phyloP scores from a whole-genome alignment of 1,139 yeast genomes.

The Hyphopichia burtonii region DNA sequence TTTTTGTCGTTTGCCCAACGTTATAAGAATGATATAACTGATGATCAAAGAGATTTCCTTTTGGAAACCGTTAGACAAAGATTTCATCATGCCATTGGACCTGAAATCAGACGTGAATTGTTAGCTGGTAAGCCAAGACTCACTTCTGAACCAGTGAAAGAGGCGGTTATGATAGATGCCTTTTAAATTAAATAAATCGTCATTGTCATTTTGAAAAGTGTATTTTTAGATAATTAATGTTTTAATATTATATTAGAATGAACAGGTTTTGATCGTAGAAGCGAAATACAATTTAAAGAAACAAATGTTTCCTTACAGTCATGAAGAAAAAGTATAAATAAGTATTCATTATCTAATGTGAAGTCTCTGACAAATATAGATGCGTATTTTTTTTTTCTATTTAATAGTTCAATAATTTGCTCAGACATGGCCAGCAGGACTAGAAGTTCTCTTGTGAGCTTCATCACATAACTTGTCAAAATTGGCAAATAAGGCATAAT shows the following conservation, averaged over 20 bases:
- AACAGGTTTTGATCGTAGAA: neutral
- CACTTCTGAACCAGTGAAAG: slow-evolving; percentile 20
- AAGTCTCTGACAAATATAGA: too few species aligned
- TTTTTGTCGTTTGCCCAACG: slow-evolving; percentile 92
- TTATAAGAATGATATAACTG: slow-evolving; percentile 94
- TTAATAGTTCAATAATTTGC: too few species aligned
- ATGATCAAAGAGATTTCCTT: slow-evolving; percentile 92
- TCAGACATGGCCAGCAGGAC: neutral
- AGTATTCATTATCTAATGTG: too few species aligned
- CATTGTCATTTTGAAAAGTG: too few species aligned
- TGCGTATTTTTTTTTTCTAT: too few species aligned
- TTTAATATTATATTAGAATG: neutral
- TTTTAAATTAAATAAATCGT: slow-evolving; percentile 26
- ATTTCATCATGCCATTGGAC: slow-evolving; percentile 84
- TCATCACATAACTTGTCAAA: slow-evolving; percentile 39
- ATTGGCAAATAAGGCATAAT: slow-evolving; percentile 40
- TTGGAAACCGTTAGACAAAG: slow-evolving; percentile 89
- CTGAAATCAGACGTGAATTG: slow-evolving; percentile 91
- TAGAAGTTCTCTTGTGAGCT: slow-evolving; percentile 37
- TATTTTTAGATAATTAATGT: slow-evolving; percentile 2
- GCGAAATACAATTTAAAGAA: too few species aligned
- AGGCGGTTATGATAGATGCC: slow-evolving; percentile 41
- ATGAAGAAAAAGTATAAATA: too few species aligned
- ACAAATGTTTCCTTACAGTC: too few species aligned
- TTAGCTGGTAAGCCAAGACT: slow-evolving; percentile 67